Evolutionary conservation across 148 eudicot species (phyloP), one percentile per base, ranked within the genome.

Genomic region (Pharnaceum exiguum): DNA sequence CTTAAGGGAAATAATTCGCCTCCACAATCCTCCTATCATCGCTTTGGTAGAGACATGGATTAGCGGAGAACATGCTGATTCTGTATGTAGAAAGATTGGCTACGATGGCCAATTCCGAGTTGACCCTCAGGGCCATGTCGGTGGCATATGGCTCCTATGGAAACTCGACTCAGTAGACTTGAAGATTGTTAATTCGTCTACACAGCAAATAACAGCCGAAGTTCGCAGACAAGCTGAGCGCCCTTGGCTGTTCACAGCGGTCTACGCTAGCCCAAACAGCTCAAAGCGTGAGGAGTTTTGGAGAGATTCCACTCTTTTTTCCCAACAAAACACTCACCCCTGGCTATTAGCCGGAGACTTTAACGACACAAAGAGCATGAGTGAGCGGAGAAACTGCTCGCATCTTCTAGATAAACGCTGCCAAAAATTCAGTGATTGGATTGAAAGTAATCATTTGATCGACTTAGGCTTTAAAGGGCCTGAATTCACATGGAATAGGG

Each of bases 61-160:
- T 5, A 55, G 29, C 13, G 45, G 45, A 0, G 1, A 1, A 1
- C 7, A 37, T 22, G 59, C n/a, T 6, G 45, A 55, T 17, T 11
- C 10, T 1, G 16, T 35, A 3, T 55, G 30, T 2, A 16, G 23
- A 0, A 19, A 17, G 3, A 55, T 55, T 4, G 18, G 29, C 1
- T 19, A 19, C 3, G n/a, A 36, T 55, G 59, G 45, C 0, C 3
- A 21, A 11, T 3, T 35, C 1, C 0, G 29, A 3, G 19, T 59
- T 24, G 12, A 28, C 1, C 38, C 3, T 25, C 7, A 1, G 17
- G 68, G 35, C 2, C 45, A 53, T 28, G 10, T 11, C 2, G 32
- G 58, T 0, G 68, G 60, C 0, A 54, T 64, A 22, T 64, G 68
- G 68, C 0, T 64, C 5, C 17, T 54, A 7, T 54, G 53, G 51